Evolutionary conservation across 2,329 filamentous ascomycete species (phyloP).

Genomic region (Leptographium procerum): DNA sequence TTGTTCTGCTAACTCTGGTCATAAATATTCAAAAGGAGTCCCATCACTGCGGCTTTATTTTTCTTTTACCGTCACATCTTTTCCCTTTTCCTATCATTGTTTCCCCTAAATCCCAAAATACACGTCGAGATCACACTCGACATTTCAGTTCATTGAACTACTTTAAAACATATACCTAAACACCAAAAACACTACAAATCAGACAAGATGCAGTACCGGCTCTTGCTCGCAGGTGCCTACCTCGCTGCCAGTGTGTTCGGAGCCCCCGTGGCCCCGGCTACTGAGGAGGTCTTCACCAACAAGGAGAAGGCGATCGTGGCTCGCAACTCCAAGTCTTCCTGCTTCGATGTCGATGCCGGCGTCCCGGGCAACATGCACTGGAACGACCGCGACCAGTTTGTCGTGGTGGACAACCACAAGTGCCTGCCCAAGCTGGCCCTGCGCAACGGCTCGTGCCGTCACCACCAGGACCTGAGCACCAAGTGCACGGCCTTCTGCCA

Average conservation of each 20-base stretch:
- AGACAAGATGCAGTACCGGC: neutral
- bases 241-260: neutral
- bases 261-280: neutral
- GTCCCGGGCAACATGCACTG: conserved; percentile 8
- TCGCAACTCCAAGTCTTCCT: neutral
- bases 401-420: conserved; percentile 1
- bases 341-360: conserved; percentile 7
- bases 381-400: conserved; percentile 9
- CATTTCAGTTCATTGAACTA: too few species aligned
- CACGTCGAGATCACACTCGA: too few species aligned
- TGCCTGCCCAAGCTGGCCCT: conserved; percentile 5
- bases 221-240: neutral
- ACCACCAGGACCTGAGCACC: conserved; percentile 7
- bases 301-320: neutral
- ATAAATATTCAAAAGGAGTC: too few species aligned
- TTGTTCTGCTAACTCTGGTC: too few species aligned
- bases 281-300: neutral
- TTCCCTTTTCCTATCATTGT: too few species aligned
- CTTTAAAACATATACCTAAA: too few species aligned
- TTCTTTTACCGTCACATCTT: too few species aligned
- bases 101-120: too few species aligned
- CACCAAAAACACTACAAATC: neutral
- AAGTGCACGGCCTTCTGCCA: conserved; percentile 8
- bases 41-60: too few species aligned
- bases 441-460: conserved; percentile 1